Evolutionary conservation across 306 rosid species (phyloP).

Genomic region (Medicago lupulina): DNA sequence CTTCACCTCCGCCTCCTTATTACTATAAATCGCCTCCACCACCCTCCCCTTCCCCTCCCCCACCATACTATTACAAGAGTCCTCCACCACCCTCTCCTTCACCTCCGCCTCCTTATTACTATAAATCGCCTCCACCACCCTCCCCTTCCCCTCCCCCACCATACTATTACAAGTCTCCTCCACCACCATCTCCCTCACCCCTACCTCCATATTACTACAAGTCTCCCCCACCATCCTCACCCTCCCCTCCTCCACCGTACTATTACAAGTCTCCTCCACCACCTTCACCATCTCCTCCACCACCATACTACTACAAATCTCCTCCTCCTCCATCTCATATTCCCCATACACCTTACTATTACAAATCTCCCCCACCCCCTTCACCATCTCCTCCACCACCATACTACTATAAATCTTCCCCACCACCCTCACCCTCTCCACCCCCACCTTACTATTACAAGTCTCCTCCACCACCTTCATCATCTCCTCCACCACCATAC

Average conservation of each 20-base stretch:
- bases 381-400: not conserved
- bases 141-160: not conserved
- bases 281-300: not conserved
- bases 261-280: slow-evolving; percentile 3
- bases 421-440: slow-evolving; percentile 1
- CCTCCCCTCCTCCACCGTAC: too few relatives aligned
- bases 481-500: slow-evolving; percentile 24
- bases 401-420: slow-evolving; percentile 1
- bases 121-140: not conserved
- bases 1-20: slow-evolving; percentile 6
- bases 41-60: not conserved
- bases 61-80: not conserved
- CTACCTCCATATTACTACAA: not conserved
- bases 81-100: not conserved
- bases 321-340: slow-evolving; percentile 27
- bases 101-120: not conserved
- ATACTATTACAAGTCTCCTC: slow-evolving; percentile 55
- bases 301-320: slow-evolving; percentile 12
- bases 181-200: slow-evolving; percentile 43
- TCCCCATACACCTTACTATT: not conserved
- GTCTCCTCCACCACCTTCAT: slow-evolving; percentile 46
- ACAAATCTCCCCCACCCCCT: not conserved
- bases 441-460: slow-evolving; percentile 20
- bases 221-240: slow-evolving; percentile 63
- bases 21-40: not conserved